Percentiles rank a stretch among this genome's conserved stretches.
Evolutionary conservation across 2,329 filamentous ascomycete genomes (phyloP).

Genomic region (Bipolaris sorokiniana): DNA sequence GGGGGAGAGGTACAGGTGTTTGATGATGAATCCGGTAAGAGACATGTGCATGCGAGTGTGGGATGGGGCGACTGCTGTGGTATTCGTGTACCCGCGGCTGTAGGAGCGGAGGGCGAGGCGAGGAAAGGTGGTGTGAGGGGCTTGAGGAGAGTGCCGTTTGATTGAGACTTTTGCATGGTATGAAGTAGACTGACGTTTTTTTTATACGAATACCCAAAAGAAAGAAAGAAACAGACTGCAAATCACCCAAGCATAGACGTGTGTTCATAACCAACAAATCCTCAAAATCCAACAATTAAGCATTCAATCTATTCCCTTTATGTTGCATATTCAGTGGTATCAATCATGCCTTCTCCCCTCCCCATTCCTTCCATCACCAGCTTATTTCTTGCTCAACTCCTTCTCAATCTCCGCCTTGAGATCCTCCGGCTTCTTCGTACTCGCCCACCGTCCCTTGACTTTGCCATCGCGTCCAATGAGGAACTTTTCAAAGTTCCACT

Average conservation of each 20-base stretch:
- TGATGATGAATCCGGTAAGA: constrained; percentile 69
- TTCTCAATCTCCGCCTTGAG: constrained; percentile 78
- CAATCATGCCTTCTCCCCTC: neutral
- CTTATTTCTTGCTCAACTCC: constrained; percentile 59
- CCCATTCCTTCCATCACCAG: neutral
- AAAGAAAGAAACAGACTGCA: too few relatives aligned
- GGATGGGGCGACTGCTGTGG: constrained; percentile 96
- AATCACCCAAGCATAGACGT: too few relatives aligned
- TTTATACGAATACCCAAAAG: neutral
- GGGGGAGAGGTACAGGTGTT: constrained; percentile 60
- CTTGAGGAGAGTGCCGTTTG: constrained; percentile 80
- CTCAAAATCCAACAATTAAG: neutral
- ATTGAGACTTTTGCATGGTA: constrained; percentile 55
- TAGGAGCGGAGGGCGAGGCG: constrained; percentile 89
- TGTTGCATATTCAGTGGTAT: neutral
- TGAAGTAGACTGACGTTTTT: neutral
- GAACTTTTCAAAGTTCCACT: constrained; percentile 99
- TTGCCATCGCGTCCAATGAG: constrained; percentile 83
- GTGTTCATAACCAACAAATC: neutral
- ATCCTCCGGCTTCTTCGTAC: constrained; percentile 81
- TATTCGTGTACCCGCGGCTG: constrained; percentile 93
- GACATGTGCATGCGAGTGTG: constrained; percentile 70
- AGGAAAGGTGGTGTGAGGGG: constrained; percentile 70
- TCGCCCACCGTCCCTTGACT: constrained; percentile 86
- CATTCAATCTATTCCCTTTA: too few relatives aligned